Base-by-base conservation (phyloP, 768 basidiomycete species). In the Boletellus emodensis region DNA sequence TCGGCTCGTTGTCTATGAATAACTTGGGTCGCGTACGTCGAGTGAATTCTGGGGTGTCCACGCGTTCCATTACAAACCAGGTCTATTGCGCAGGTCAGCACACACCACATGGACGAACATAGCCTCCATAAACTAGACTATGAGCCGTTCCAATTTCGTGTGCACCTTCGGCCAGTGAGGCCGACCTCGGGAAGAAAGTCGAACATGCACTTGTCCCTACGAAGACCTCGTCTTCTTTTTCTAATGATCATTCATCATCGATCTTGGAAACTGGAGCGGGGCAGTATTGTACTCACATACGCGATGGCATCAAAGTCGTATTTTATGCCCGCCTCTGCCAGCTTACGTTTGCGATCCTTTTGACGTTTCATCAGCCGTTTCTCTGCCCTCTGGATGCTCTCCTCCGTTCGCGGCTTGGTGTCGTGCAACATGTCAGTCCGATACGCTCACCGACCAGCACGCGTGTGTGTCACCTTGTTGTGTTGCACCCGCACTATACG, bases 231-330 rank as follows among this genome's bases (percentile, higher is more conserved):
- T 39, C 53, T 66, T 72, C 65, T 72, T 76, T 67, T 72, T 70
- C 65, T 69, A 44, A 1, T 3, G 15, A n/a, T 32, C 32, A 13
- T 22, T n/a, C 22, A 44, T 44, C 8, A 43, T 45, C 46, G 28
- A 50, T 37, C 3, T 40, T 22, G 36, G 30, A n/a, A 30, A 17
- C 40, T 3, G 36, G 33, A 14, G 34, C 26, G 46, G 10, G 39
- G 2, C 18, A 40, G 22, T 22, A 38, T 10, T 39, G 46, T 14
- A 79, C 90, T 71, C 66, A 93, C 91, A 72, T 94, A 96, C 64
- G 84, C 83, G 40, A 83, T 83, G n/a, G 75, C 73, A 37, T 84
- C 80, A 46, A 95, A 84, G 57, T 93, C 82, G 62, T 98, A 98
- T 42, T 85, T 78, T 65, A 99, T 95, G 5, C 94, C 95, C 8